Conservation (phyloP, 257 asterid genomes). For the Echites panduratus region DNA sequence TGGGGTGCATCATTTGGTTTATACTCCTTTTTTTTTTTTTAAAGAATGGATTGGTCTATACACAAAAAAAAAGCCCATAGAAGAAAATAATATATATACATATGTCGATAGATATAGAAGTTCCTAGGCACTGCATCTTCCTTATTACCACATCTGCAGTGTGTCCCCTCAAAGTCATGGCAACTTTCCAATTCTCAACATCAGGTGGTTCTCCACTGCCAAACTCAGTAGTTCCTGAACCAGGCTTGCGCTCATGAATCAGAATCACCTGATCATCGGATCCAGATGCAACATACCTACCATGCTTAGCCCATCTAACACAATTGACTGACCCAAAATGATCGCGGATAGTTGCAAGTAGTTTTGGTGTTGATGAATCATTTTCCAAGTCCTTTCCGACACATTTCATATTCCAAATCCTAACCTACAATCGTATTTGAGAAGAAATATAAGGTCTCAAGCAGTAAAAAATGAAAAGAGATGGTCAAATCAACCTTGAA, state of each 20-base stretch:
- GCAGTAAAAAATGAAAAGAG: background rate
- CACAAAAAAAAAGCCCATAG: background rate
- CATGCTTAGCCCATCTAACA: slow-evolving; percentile 98
- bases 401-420: slow-evolving; percentile 89
- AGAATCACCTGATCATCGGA: slow-evolving; percentile 96
- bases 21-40: background rate
- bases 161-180: slow-evolving; percentile 96
- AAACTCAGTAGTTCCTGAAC: slow-evolving; percentile 91
- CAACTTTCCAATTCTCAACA: slow-evolving; percentile 94
- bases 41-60: background rate
- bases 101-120: background rate
- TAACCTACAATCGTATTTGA: slow-evolving; percentile 53
- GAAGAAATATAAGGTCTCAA: slow-evolving; percentile 6
- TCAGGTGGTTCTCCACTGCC: slow-evolving; percentile 99
- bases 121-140: background rate
- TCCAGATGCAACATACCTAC: slow-evolving; percentile 92
- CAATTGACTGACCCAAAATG: slow-evolving; percentile 99
- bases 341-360: slow-evolving; percentile 86
- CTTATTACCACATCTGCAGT: slow-evolving; percentile 95
- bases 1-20: background rate
- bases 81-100: background rate
- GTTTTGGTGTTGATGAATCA: slow-evolving; percentile 61
- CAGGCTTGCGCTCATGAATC: slow-evolving; percentile 94
- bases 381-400: slow-evolving; percentile 55
- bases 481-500: background rate